Evolutionary conservation across 177 flowering plant species (phyloP).

Genomic region (Vitis hybrid): DNA sequence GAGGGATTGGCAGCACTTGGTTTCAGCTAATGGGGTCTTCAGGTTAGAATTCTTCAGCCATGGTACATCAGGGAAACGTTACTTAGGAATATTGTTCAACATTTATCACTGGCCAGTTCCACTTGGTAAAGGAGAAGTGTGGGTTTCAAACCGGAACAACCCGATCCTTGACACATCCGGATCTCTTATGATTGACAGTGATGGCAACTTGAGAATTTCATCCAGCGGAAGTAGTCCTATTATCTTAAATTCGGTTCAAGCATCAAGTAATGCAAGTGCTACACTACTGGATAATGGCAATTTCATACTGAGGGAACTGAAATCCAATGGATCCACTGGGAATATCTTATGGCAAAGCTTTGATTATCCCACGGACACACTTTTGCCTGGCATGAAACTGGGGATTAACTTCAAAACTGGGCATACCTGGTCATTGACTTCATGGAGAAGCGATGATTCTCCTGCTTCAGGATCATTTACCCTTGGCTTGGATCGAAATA

Average conservation of each 20-base stretch:
- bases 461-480: slow-evolving; percentile 22
- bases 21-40: slow-evolving; percentile 17
- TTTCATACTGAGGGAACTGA: slow-evolving; percentile 10
- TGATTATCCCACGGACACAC: slow-evolving; percentile 14
- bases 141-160: slow-evolving; percentile 19
- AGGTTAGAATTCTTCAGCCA: slow-evolving; percentile 20
- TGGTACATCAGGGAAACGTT: not conserved
- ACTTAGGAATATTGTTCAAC: slow-evolving; percentile 8
- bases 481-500: slow-evolving; percentile 10
- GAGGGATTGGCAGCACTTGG: slow-evolving; percentile 1
- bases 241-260: slow-evolving; percentile 1
- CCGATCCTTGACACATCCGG: slow-evolving; percentile 3
- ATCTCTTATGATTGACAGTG: slow-evolving; percentile 11
- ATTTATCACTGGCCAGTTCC: too few relatives aligned
- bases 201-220: slow-evolving; percentile 14
- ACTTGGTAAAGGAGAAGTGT: not conserved
- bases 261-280: not conserved
- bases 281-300: slow-evolving; percentile 22
- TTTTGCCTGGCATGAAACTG: slow-evolving; percentile 25
- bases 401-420: slow-evolving; percentile 19
- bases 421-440: slow-evolving; percentile 7
- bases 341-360: slow-evolving; percentile 19
- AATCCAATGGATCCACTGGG: not conserved
- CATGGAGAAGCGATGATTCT: slow-evolving; percentile 9
- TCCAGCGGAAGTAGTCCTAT: not conserved